Evolutionary conservation across 148 eudicot genomes (phyloP).

Genomic region (Hydrangea macrophylla): DNA sequence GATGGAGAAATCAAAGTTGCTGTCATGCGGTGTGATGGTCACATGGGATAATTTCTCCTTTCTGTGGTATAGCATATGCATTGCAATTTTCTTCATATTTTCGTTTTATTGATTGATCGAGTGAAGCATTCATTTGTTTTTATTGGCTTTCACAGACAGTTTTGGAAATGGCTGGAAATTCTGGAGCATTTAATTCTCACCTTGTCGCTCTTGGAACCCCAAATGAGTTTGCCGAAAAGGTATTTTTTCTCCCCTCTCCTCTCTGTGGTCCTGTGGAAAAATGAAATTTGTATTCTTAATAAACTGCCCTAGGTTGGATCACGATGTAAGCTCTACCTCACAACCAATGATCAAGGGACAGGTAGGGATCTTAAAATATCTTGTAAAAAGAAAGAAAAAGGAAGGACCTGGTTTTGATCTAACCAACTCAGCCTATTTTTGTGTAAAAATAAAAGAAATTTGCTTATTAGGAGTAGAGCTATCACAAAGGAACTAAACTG

Average conservation of each 20-base stretch:
- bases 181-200: slow-evolving; percentile 21
- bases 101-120: slow-evolving; percentile 1
- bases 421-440: not conserved
- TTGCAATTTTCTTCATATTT: not conserved
- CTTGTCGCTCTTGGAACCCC: slow-evolving; percentile 22
- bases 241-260: slow-evolving; percentile 8
- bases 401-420: not conserved
- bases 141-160: slow-evolving; percentile 16
- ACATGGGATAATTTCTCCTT: too few relatives aligned
- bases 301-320: not conserved
- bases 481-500: too few relatives aligned
- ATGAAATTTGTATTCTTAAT: not conserved
- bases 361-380: not conserved
- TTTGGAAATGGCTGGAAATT: slow-evolving; percentile 23
- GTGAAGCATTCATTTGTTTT: not conserved
- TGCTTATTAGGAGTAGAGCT: not conserved
- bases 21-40: too few relatives aligned
- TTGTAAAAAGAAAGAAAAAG: not conserved
- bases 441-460: not conserved
- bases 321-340: not conserved
- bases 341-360: not conserved
- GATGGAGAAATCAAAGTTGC: too few relatives aligned
- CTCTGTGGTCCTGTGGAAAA: not conserved
- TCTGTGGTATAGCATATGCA: not conserved
- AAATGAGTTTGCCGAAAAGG: slow-evolving; percentile 32